Conservation (phyloP, 2,329 filamentous ascomycete genomes). For the Aspergillus sp. region DNA sequence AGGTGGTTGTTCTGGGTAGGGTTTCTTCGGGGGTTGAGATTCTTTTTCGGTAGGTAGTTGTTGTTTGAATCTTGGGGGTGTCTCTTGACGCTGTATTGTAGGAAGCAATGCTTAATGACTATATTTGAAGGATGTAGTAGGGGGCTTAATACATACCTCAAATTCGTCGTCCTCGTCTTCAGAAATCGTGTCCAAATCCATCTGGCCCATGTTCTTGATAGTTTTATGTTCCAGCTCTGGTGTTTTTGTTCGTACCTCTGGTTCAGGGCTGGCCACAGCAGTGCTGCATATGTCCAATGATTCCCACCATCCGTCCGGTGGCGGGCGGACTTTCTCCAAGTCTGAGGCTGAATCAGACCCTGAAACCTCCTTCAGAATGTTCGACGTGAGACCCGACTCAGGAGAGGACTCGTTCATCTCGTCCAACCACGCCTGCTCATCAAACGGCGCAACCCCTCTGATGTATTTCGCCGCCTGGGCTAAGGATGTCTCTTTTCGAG, state of each 20-base stretch:
- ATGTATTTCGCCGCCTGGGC: constrained; percentile 49
- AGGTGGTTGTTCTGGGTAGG: constrained; percentile 2
- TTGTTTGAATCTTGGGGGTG: constrained; percentile 23
- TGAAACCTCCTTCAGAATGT: constrained; percentile 20
- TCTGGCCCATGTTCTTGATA: constrained; percentile 2
- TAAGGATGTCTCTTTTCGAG: constrained; percentile 40
- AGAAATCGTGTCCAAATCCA: constrained; percentile 16
- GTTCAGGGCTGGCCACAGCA: constrained; percentile 1
- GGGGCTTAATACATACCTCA: constrained; percentile 22
- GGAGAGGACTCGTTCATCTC: constrained; percentile 15
- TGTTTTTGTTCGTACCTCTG: neutral
- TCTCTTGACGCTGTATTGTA: constrained; percentile 29
- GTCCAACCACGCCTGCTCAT: constrained; percentile 42
- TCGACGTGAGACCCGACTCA: constrained; percentile 16
- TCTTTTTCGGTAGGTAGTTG: constrained; percentile 4
- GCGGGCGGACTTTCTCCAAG: constrained; percentile 10
- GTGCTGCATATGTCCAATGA: constrained; percentile 11
- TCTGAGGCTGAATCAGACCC: constrained; percentile 3
- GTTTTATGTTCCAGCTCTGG: neutral
- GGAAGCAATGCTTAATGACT: neutral
- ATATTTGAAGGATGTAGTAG: neutral
- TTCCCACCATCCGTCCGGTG: constrained; percentile 30
- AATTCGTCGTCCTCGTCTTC: constrained; percentile 31
- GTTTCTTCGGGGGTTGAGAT: constrained; percentile 2
- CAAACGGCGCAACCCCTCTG: constrained; percentile 49